Evolutionary conservation across 2,329 filamentous ascomycete genomes (phyloP), one percentile per base, ranked within the genome.

Genomic region (Fusarium sp.): DNA sequence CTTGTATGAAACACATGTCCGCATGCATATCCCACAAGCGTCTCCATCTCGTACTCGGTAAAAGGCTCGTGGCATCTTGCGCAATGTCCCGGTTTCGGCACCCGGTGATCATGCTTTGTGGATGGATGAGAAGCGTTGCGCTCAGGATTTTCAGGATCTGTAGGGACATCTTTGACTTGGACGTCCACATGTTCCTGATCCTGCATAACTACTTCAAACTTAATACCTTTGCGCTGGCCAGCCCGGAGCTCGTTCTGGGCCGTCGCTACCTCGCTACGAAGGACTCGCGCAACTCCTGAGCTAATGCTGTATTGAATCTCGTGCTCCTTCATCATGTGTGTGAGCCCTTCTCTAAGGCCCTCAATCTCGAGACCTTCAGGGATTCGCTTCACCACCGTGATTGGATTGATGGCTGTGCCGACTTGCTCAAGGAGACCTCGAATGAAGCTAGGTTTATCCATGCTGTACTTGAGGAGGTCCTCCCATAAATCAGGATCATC

Each of bases 381-480:
- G 30, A 99, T 99, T 7, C 94, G 89, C 15, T 92, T 87, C 8
- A 99, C 93, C 5, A 99, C 87, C 16, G 91, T 92, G 66, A 98
- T 95, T 0, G 96, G 96, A 74, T 98, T 91, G 74, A 99, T 96
- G 2, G 93, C 89, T 1, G 94, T 98, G 36, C 96, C 96, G 2
- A 97, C 95, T 80, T 98, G 93, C 74, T 97, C 93, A 0, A 99
- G 87, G 5, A 99, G 83, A 0, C 92, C 94, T 13, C 93, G 91
- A 71, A 99, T 98, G 80, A 99, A 99, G 40, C 89, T 89, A 1
- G 96, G 96, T 76, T 97, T 97, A 80, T 97, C 94, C 96, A 99
- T 98, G 64, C 92, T 95, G 79, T 98, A 98, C 72, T 95, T 89
- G 8, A 99, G 87, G 9, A 99, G 85, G 75, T 98, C 94, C 69